These are phyloP conservation scores for Solanum clarkiae DNA, from an alignment of 257 asterid genomes.

Conservation along the genomic window DNA sequence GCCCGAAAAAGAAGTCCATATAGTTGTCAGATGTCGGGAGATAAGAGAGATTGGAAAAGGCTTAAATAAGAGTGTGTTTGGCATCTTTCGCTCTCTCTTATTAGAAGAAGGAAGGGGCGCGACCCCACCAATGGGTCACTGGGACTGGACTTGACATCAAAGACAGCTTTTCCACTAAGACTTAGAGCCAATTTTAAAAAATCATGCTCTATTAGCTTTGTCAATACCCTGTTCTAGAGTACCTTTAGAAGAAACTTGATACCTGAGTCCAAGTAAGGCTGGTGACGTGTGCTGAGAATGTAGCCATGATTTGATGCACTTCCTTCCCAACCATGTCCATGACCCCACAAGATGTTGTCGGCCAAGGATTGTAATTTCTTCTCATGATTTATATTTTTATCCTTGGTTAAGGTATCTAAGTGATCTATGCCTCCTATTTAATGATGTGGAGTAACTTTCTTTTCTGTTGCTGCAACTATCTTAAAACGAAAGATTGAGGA, in stretches of 20 bases:
- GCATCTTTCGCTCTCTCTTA: no score
- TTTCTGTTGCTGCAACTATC: background rate
- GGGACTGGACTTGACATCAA: no score
- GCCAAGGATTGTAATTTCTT: background rate
- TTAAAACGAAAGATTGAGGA: background rate
- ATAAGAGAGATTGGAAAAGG: no score
- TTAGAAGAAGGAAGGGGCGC: no score
- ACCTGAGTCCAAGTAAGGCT: background rate
- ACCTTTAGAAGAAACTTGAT: background rate
- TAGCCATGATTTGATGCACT: background rate
- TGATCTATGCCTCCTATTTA: background rate
- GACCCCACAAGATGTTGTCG: background rate
- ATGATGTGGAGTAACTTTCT: background rate
- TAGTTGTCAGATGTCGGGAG: no score
- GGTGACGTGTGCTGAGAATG: background rate
- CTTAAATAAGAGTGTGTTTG: no score
- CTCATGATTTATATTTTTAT: background rate
- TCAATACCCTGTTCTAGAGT: background rate
- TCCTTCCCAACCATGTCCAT: background rate
- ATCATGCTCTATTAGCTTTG: background rate
- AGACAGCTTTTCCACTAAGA: background rate
- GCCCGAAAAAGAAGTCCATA: no score
- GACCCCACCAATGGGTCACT: no score
- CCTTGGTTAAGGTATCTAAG: background rate
- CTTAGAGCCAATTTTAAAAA: background rate